These are phyloP conservation scores for Rhizopogon vinicolor DNA, from an alignment of 768 basidiomycete species.

Conservation along the genomic window DNA sequence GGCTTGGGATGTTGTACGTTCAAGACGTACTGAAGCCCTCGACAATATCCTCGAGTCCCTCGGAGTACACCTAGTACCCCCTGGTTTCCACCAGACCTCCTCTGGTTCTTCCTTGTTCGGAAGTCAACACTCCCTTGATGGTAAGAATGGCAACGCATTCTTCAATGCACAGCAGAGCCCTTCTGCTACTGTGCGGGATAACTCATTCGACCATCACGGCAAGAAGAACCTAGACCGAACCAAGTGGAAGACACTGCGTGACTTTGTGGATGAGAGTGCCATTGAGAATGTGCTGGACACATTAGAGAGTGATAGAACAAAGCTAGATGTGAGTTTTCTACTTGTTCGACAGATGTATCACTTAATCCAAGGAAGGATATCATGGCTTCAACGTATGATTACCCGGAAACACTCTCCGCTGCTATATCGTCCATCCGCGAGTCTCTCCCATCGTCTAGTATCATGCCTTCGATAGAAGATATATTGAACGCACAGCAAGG, in stretches of 20 bases:
- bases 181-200: slow-evolving; percentile 25
- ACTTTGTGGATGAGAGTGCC: slow-evolving; percentile 81
- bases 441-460: slow-evolving; percentile 39
- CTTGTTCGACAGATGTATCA: neutral
- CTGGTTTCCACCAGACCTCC: slow-evolving; percentile 66
- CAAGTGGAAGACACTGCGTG: slow-evolving; percentile 77
- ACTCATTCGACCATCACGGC: slow-evolving; percentile 14
- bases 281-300: slow-evolving; percentile 73
- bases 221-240: slow-evolving; percentile 38
- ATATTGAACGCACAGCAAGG: slow-evolving; percentile 45
- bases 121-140: slow-evolving; percentile 57
- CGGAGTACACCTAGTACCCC: slow-evolving; percentile 68
- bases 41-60: slow-evolving; percentile 71
- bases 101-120: slow-evolving; percentile 77
- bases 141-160: slow-evolving; percentile 31
- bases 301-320: slow-evolving; percentile 64
- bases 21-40: slow-evolving; percentile 54
- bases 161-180: slow-evolving; percentile 32
- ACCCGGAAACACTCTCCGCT: slow-evolving; percentile 55
- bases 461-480: slow-evolving; percentile 39
- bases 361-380: slow-evolving; percentile 40
- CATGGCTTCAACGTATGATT: slow-evolving; percentile 58
- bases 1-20: slow-evolving; percentile 71
- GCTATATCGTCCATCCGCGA: slow-evolving; percentile 54
- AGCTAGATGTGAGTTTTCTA: slow-evolving; percentile 54